Evolutionary conservation across 23 red algal species (phyloP), one percentile per base, ranked within the genome.

Genomic region (Gracilariopsis chorda): DNA sequence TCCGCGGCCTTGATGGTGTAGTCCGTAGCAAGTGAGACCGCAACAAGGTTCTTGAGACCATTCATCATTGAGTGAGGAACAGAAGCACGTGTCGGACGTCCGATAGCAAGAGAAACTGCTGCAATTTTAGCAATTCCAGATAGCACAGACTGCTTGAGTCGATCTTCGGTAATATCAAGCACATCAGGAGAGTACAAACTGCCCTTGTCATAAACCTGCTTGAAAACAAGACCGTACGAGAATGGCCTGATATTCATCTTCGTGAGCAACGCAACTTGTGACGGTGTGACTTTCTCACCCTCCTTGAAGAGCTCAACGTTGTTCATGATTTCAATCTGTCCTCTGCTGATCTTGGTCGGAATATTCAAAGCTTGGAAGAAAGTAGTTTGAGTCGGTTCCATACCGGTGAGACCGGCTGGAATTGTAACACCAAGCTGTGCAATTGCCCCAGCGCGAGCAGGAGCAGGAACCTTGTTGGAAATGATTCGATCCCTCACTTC

Each of bases 331-430:
- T 95, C 90, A 88, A 99, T 99, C 41, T 92, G 89, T 13, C 97
- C 97, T 25, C 88, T 76, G 80, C 90, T 95, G 47, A 99, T 99
- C 63, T 99, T 99, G 11, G 97, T 99, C 27, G 93, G 97, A 40
- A 99, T 99, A 77, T 95, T 94, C 32, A 99, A 92, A 17, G 93
- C 93, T 78, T 99, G 97, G 93, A 99, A 99, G 57, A 99, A 99
- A 25, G 88, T 96, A 21, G 97, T 99, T 75, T 96, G 85, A 11
- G 90, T 95, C 52, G 97, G 97, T 39, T 95, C 92, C 97, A 99
- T 99, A 25, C 97, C 97, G 19, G 97, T 99, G 37, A 94, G 93
- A 48, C 97, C 97, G 56, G 97, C 90, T 60, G 94, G 93, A 51
- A 99, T 95, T 21, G 85, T 87, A 40, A 99, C 97, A 30, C 95